These are phyloP conservation scores for Kodamaea restingae DNA, from an alignment of 805 yeast genomes.

Conservation along the genomic window DNA sequence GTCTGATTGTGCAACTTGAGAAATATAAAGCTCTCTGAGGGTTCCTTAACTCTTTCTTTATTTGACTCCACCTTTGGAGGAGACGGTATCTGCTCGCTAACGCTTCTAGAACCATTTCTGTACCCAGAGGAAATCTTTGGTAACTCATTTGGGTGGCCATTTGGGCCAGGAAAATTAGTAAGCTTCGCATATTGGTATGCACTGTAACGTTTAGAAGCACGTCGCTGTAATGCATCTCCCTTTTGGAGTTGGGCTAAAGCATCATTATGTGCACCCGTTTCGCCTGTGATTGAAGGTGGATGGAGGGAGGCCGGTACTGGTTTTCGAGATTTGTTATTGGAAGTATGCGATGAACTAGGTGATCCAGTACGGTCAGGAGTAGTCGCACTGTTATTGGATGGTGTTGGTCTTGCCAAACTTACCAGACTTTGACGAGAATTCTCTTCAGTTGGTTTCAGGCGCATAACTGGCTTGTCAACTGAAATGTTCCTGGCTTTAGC, in stretches of 20 bases:
- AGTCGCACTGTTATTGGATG: neutral
- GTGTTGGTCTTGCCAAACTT: neutral
- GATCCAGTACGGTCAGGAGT: neutral
- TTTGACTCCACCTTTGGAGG: neutral
- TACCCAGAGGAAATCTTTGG: constrained; percentile 12
- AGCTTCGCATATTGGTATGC: constrained; percentile 88
- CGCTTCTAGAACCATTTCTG: constrained; percentile 3
- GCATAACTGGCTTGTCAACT: constrained; percentile 13
- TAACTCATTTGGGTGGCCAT: constrained; percentile 8
- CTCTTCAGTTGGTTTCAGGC: neutral
- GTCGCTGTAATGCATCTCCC: constrained; percentile 77
- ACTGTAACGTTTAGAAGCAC: constrained; percentile 91
- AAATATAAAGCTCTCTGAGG: constrained; percentile 29
- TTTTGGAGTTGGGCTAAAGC: constrained; percentile 77
- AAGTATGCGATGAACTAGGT: neutral
- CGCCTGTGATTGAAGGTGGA: neutral
- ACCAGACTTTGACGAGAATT: neutral
- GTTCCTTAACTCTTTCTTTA: constrained; percentile 6
- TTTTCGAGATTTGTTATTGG: neutral
- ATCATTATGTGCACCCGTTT: constrained; percentile 29
- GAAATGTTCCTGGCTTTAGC: constrained; percentile 43
- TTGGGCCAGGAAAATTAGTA: constrained; percentile 35
- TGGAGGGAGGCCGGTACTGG: neutral
- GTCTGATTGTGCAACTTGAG: constrained; percentile 50
- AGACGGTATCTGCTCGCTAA: neutral